These are phyloP conservation scores for Pyropia haitanensis DNA, from an alignment of 23 red algal species.

Conservation along the genomic window DNA sequence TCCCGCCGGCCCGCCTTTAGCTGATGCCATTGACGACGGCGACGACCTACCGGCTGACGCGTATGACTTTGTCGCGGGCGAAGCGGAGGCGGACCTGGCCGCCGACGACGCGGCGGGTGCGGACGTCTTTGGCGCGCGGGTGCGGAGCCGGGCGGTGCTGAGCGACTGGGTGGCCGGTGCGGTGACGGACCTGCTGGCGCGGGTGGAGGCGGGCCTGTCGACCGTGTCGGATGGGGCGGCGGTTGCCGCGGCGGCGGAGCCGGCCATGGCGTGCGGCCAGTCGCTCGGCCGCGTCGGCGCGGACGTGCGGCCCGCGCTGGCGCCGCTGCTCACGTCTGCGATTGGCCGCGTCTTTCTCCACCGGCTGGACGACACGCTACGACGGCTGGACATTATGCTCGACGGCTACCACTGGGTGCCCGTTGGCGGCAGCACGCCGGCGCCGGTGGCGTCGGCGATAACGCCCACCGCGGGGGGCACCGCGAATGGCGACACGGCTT, in stretches of 20 bases:
- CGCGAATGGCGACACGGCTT: no score
- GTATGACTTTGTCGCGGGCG: neutral
- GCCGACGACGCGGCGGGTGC: neutral
- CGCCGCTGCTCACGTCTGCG: constrained; percentile 64
- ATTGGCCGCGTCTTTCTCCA: constrained; percentile 56
- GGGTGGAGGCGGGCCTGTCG: constrained; percentile 41
- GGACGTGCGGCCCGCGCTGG: constrained; percentile 73
- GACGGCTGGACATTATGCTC: constrained; percentile 65
- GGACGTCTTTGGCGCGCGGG: constrained; percentile 2
- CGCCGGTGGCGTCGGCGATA: neutral
- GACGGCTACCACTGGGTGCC: constrained; percentile 65
- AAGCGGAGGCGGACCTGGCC: neutral
- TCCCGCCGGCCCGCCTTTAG: no score
- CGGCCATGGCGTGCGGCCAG: constrained; percentile 82
- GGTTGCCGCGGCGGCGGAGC: constrained; percentile 60
- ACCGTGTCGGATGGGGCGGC: constrained; percentile 60
- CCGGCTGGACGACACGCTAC: constrained; percentile 59
- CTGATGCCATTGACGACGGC: neutral
- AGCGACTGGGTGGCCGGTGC: constrained; percentile 44
- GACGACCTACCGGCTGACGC: constrained; percentile 2
- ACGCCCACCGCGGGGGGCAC: no score
- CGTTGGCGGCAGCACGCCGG: constrained; percentile 8
- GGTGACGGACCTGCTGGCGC: constrained; percentile 37
- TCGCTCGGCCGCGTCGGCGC: constrained; percentile 82
- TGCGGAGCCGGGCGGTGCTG: constrained; percentile 35